Evolutionary conservation across 2,329 filamentous ascomycete species (phyloP).

Genomic region (Emmonsiellopsis sp.): DNA sequence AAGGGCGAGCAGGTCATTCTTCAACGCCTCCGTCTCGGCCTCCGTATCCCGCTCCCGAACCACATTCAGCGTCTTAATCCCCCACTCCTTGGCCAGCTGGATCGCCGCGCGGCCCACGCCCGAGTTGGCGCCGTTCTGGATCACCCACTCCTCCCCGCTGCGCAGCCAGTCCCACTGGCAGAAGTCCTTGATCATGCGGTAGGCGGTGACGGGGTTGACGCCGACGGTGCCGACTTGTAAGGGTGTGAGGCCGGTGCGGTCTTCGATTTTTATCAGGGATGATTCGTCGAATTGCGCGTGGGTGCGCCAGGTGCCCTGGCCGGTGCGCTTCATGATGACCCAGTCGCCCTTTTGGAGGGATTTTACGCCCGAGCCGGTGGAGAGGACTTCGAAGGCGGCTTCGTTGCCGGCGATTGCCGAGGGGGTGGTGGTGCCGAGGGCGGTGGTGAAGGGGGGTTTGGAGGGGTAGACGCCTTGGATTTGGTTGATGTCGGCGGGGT

Average conservation of each 20-base stretch:
- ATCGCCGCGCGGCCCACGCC: constrained; percentile 88
- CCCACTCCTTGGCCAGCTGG: constrained; percentile 78
- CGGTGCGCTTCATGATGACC: constrained; percentile 77
- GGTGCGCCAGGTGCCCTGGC: constrained; percentile 91
- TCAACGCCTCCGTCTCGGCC: constrained; percentile 56
- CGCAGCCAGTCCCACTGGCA: constrained; percentile 43
- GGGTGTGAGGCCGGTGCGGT: constrained; percentile 60
- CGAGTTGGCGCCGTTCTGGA: constrained; percentile 94
- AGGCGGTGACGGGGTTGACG: constrained; percentile 91
- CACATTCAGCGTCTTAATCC: constrained; percentile 81
- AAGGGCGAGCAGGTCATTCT: constrained; percentile 49
- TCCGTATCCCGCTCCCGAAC: constrained; percentile 60
- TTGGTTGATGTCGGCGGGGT: constrained; percentile 96
- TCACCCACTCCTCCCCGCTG: constrained; percentile 75
- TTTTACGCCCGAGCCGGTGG: constrained; percentile 52
- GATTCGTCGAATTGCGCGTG: constrained; percentile 61
- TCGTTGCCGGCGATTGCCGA: constrained; percentile 64
- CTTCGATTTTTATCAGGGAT: constrained; percentile 58
- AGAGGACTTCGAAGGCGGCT: constrained; percentile 81
- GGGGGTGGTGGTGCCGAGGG: constrained; percentile 66
- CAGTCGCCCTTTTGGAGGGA: constrained; percentile 71
- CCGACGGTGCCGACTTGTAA: constrained; percentile 78
- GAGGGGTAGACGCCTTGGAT: constrained; percentile 93
- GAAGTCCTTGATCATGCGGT: constrained; percentile 83
- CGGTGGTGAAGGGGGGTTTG: constrained; percentile 65